A percentile compares a stretch with the other conserved stretches of the same genome.
phyloP scores from a whole-genome alignment of 495 filamentous ascomycete species.

The Daldinia loculata region DNA sequence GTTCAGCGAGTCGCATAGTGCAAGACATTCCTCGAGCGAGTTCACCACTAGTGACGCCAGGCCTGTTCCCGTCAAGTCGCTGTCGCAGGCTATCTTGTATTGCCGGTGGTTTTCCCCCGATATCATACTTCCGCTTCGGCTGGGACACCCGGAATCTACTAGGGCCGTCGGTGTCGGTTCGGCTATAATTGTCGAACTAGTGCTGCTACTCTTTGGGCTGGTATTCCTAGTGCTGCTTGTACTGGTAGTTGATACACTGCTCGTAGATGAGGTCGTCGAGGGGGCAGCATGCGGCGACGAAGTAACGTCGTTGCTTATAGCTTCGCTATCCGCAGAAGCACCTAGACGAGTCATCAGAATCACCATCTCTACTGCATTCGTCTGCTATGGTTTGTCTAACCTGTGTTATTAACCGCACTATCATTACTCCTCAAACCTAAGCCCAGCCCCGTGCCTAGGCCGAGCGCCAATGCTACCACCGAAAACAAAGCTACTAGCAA shows the following conservation, averaged over 20 bases:
- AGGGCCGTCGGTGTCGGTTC: neutral
- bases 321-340: neutral
- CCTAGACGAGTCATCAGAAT: neutral
- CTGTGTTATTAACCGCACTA: neutral
- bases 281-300: neutral
- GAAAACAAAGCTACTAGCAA: constrained; percentile 10
- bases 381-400: neutral
- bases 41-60: constrained; percentile 8
- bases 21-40: constrained; percentile 24
- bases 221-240: neutral
- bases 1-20: constrained; percentile 34
- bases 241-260: neutral
- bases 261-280: neutral
- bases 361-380: neutral
- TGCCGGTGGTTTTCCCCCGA: neutral
- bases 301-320: neutral
- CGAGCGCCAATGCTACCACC: constrained; percentile 19
- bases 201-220: neutral
- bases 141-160: neutral
- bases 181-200: neutral
- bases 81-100: constrained; percentile 24
- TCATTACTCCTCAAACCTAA: neutral
- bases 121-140: neutral
- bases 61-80: constrained; percentile 28
- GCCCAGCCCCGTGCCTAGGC: constrained; percentile 20